These are phyloP conservation scores for Phytophthora agathidicida DNA, from an alignment of 352 stramenopile genomes.

Conservation along the genomic window DNA sequence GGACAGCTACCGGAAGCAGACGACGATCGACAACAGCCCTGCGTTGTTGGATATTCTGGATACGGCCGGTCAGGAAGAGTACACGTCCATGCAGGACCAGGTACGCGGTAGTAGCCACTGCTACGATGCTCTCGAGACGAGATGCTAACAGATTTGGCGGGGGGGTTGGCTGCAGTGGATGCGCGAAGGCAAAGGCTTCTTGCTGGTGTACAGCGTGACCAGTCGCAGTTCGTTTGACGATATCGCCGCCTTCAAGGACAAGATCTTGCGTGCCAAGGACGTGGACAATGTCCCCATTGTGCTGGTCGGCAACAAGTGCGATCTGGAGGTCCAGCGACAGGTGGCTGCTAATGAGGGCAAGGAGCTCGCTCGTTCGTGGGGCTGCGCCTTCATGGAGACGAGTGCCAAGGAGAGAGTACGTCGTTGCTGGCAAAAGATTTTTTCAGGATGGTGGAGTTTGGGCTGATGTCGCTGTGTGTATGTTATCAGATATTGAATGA, in stretches of 20 bases:
- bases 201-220: slow-evolving; percentile 91
- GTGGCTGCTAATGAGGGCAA: slow-evolving; percentile 71
- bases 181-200: slow-evolving; percentile 91
- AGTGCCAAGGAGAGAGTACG: slow-evolving; percentile 87
- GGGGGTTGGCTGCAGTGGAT: slow-evolving; percentile 83
- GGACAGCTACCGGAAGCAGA: slow-evolving; percentile 93
- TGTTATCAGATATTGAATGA: slow-evolving; percentile 82
- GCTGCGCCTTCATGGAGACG: slow-evolving; percentile 89
- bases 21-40: slow-evolving; percentile 83
- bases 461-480: slow-evolving; percentile 3
- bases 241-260: slow-evolving; percentile 89
- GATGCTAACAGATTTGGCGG: neutral
- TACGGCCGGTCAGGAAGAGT: slow-evolving; percentile 93
- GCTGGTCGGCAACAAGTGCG: slow-evolving; percentile 91
- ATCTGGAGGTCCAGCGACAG: slow-evolving; percentile 78
- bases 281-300: slow-evolving; percentile 88
- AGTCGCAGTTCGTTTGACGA: slow-evolving; percentile 92
- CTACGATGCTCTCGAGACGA: neutral
- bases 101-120: slow-evolving; percentile 27
- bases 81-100: slow-evolving; percentile 92
- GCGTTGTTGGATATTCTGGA: slow-evolving; percentile 91
- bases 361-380: slow-evolving; percentile 74
- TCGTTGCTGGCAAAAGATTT: slow-evolving; percentile 2
- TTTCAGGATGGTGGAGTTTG: neutral
- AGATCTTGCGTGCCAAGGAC: slow-evolving; percentile 90